These are phyloP conservation scores for Funneliformis mosseae DNA, from an alignment of 192 early-diverging fungal species.

Conservation along the genomic window DNA sequence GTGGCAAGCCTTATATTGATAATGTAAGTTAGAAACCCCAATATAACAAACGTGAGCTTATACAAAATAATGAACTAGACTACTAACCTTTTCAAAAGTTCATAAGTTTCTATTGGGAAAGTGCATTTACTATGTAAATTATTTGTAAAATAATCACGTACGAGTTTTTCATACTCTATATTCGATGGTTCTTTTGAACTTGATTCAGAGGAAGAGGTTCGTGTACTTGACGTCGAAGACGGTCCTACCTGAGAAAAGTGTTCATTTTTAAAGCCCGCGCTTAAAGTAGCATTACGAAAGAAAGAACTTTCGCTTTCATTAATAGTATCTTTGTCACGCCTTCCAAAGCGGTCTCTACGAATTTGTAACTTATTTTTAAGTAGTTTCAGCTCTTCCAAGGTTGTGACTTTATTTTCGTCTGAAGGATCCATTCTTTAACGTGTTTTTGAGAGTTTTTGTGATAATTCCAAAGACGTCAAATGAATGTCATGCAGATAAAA, in stretches of 20 bases:
- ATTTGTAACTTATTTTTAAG: background rate
- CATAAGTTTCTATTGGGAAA: constrained; percentile 13
- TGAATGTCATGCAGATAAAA: no score
- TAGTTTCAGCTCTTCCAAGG: constrained; percentile 4
- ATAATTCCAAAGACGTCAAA: no score
- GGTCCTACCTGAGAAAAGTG: background rate
- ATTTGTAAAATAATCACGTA: constrained; percentile 21
- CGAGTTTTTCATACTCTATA: background rate
- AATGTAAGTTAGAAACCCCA: background rate
- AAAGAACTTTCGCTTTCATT: background rate
- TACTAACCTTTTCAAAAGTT: constrained; percentile 20
- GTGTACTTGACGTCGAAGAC: background rate
- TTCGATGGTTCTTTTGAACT: background rate
- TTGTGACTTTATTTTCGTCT: background rate
- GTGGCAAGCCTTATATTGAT: constrained; percentile 8
- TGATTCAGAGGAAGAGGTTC: background rate
- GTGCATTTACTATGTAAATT: background rate
- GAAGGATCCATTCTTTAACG: background rate
- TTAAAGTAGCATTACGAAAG: background rate
- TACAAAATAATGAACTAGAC: background rate
- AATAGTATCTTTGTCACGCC: background rate
- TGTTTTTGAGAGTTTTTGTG: no score
- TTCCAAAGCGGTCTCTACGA: background rate
- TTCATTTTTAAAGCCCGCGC: background rate
- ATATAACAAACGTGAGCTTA: background rate